Base-by-base conservation (phyloP, 805 yeast species). In the Ogataea zsoltii region DNA sequence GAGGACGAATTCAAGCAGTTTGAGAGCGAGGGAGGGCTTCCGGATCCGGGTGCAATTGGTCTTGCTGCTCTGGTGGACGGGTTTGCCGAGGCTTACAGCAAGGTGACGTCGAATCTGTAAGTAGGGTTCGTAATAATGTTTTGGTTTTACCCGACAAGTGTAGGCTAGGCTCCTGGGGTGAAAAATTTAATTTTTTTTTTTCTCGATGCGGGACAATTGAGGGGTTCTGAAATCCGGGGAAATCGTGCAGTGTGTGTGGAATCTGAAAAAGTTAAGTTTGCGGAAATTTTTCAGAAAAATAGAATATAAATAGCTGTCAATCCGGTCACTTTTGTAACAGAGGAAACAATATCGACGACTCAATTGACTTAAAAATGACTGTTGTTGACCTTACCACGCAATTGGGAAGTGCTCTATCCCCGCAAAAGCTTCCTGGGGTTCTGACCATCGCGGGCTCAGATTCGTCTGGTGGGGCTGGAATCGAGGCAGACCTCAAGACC, bases 1-100 rank as follows among this genome's bases (percentile, higher is more conserved):
- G 80, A 79, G 48, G 80, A 74, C 11, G 85, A 78, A 42, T 75
- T 82, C 55, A 68, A 71, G 44, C 66, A 65, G 35, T 74, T 70
- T 41, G 74, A 67, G 32, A 74, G 71, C 32, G 75, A 74, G 58
- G 89, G 88, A 19, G 88, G 86, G n/a, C 73, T 90, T 25, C 96
- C 96, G 1, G 98, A 91, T 58, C 97, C 98, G 4, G 97, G 98
- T 53, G 97, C 97, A 2, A 80, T 88, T 46, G 97, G 97, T 3
- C 69, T 91, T 18, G 85, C 68, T 17, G 68, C 67, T 3, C 45
- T 66, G 17, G 45, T 66, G 25, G 56, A 54, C 14, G 70, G 69
- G 3, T 56, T 63, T 52, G 61, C 61, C 33, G 56, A 52, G 5
- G 62, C 58, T 3, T 57, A 54, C 35, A 52, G 56, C 38, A 53